Base-by-base conservation (phyloP, 805 yeast genomes). In the Saccharomycopsis malanga region DNA sequence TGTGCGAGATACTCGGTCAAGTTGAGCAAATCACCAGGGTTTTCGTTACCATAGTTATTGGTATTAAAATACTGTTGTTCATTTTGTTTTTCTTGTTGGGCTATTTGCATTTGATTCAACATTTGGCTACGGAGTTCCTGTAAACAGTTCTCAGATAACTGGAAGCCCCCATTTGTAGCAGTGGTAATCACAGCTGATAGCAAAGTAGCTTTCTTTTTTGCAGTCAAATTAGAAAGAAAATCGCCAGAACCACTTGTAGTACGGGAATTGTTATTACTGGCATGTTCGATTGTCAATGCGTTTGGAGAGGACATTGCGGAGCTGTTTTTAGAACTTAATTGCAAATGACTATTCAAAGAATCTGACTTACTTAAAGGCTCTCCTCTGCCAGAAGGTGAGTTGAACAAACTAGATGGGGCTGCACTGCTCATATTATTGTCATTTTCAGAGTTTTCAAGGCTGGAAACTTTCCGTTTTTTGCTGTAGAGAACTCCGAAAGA, bases 111-210 rank as follows among this genome's bases (percentile, higher is more conserved):
- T 32, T 39, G 34, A 14, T 10, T 3, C 20, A 25, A 30, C 39
- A 46, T 20, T 30, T 43, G 50, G 3, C 32, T 21, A 18, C 29
- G 58, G 29, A 67, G 57, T 45, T 67, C 71, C 25, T 58, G 55
- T 15, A 59, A 37, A 4, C 66, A 59, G 12, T 32, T 40, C 10
- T 53, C 44, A 3, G 58, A 53, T 4, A 63, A 46, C 34, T 50
- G 53, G 22, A 66, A 41, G 9, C 56, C 56, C 14, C 58, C 56
- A 12, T 48, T 42, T 17, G 45, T 45, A 14, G 58, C 48, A 4
- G 54, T 45, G 22, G 25, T 44, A 2, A 51, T 39, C 18, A 53
- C 49, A 2, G 46, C 44, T 5, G 44, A 35, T 23, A 52, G 36
- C 24, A 49, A 40, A 20, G 46, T 44, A 40, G 39, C 47, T 29